A percentile compares a stretch with the other conserved stretches of the same genome.
These are phyloP conservation scores for Geranomyces variabilis DNA, from an alignment of 192 early-diverging fungal genomes.

Conservation along the genomic window DNA sequence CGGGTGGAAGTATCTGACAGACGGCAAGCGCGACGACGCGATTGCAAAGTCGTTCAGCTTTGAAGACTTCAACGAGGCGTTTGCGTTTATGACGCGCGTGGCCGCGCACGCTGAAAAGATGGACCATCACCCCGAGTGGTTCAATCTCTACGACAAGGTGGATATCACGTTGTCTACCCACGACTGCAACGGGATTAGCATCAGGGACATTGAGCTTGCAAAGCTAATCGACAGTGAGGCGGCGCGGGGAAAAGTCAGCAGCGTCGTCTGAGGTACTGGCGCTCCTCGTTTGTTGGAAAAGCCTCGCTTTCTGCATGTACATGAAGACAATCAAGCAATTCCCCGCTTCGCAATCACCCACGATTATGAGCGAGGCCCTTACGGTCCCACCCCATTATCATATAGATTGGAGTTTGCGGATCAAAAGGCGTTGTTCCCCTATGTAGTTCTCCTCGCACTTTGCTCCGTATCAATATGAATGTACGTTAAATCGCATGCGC, in stretches of 20 bases:
- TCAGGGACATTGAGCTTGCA: constrained; percentile 73
- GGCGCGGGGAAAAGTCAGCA: background rate
- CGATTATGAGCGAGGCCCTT: too few species aligned
- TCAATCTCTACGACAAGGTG: constrained; percentile 90
- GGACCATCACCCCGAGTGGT: constrained; percentile 93
- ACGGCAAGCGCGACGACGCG: constrained; percentile 27
- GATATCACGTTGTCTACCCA: constrained; percentile 90
- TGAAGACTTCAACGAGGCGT: constrained; percentile 83
- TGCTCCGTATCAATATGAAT: too few species aligned
- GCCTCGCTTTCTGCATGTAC: too few species aligned
- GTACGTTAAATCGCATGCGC: too few species aligned
- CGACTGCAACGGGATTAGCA: constrained; percentile 81
- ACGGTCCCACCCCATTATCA: too few species aligned
- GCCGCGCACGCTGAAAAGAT: constrained; percentile 88
- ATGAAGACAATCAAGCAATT: too few species aligned
- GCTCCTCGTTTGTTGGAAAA: too few species aligned
- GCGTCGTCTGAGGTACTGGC: constrained; percentile 27
- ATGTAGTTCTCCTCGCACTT: too few species aligned
- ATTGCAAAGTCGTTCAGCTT: constrained; percentile 72
- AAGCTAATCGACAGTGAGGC: constrained; percentile 35
- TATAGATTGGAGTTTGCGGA: too few species aligned
- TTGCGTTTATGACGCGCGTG: constrained; percentile 93
- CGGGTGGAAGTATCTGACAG: constrained; percentile 29
- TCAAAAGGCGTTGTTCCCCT: too few species aligned
- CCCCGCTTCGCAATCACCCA: too few species aligned